A percentile compares a stretch with the other conserved stretches of the same genome.
These are phyloP conservation scores for Saccharum officinarum DNA, from an alignment of 176 grass and related monocot species.

Conservation along the genomic window DNA sequence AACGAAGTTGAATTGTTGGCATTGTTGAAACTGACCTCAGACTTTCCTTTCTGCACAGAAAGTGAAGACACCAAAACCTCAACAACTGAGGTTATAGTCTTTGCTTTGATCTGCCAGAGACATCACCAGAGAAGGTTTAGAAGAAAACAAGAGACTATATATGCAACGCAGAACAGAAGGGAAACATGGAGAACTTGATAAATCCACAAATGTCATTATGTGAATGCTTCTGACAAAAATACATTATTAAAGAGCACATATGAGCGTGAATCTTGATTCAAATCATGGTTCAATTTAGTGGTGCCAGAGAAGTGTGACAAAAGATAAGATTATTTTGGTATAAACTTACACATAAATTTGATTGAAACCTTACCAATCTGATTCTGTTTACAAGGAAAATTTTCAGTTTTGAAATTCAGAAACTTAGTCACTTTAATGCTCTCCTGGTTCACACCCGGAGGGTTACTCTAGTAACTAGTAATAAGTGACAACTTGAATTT, in stretches of 20 bases:
- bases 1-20: not conserved
- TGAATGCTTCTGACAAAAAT: not conserved
- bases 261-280: conserved; percentile 4
- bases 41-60: conserved; percentile 38
- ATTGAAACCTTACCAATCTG: not conserved
- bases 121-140: not conserved
- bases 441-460: not conserved
- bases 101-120: conserved; percentile 51
- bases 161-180: not conserved
- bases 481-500: not conserved
- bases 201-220: not conserved
- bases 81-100: conserved; percentile 48
- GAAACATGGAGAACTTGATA: not conserved
- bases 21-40: conserved; percentile 46
- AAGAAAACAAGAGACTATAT: not conserved
- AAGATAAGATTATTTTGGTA: not conserved
- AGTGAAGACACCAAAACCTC: conserved; percentile 50
- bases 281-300: not conserved
- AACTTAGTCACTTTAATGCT: not conserved
- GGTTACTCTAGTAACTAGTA: not conserved
- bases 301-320: not conserved
- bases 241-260: not conserved
- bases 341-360: not conserved
- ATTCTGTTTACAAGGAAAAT: not conserved
- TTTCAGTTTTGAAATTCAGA: not conserved